Evolutionary conservation across 352 stramenopile species (phyloP).

Genomic region (Phytophthora litchii): DNA sequence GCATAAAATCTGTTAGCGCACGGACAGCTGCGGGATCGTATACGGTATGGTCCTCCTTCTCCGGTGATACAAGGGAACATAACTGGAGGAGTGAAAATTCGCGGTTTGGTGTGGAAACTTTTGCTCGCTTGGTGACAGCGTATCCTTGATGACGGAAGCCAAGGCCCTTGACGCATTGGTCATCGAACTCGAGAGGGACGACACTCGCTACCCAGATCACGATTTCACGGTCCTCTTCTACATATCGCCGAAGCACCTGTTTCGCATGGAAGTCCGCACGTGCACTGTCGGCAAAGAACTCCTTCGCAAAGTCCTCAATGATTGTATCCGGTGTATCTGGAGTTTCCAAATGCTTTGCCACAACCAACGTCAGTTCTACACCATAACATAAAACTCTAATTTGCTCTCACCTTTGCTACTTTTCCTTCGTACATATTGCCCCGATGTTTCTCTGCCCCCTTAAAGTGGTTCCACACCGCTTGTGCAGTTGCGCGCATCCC

Average conservation of each 20-base stretch:
- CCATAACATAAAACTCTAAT: slow-evolving; percentile 3
- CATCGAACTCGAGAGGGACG: slow-evolving; percentile 48
- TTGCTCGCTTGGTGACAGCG: slow-evolving; percentile 44
- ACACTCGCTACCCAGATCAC: slow-evolving; percentile 52
- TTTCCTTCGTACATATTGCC: slow-evolving; percentile 51
- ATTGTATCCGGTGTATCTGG: slow-evolving; percentile 44
- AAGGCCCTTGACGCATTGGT: slow-evolving; percentile 43
- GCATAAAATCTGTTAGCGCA: slow-evolving; percentile 61
- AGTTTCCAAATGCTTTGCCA: slow-evolving; percentile 39
- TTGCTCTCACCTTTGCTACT: slow-evolving; percentile 37
- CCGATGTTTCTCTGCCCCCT: slow-evolving; percentile 46
- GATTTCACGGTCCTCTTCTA: slow-evolving; percentile 48
- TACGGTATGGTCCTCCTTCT: slow-evolving; percentile 45
- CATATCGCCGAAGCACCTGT: slow-evolving; percentile 42
- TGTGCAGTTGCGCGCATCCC: slow-evolving; percentile 43
- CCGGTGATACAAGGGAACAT: slow-evolving; percentile 47
- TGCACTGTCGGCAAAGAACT: slow-evolving; percentile 42
- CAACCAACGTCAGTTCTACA: slow-evolving; percentile 13
- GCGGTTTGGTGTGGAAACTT: slow-evolving; percentile 36
- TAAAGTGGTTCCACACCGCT: slow-evolving; percentile 53
- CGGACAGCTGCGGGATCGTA: slow-evolving; percentile 48
- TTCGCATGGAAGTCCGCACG: slow-evolving; percentile 49
- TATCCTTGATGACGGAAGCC: slow-evolving; percentile 52
- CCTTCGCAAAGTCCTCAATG: slow-evolving; percentile 48
- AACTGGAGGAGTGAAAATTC: slow-evolving; percentile 49